Evolutionary conservation across 176 grass and related monocot species (phyloP).

Genomic region (Rhynchospora breviuscula): DNA sequence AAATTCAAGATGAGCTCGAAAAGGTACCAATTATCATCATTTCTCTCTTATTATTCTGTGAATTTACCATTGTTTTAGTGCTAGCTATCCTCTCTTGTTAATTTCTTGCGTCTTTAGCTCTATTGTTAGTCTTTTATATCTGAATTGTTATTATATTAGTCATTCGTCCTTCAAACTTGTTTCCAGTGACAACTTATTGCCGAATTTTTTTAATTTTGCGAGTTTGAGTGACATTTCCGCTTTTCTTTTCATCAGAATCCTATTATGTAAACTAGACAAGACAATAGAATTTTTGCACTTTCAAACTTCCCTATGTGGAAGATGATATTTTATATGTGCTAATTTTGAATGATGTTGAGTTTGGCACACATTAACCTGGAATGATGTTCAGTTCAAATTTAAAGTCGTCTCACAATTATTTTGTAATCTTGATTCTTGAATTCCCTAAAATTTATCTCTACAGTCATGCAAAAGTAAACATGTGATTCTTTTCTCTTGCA

Average conservation of each 20-base stretch:
- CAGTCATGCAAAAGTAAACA: background rate
- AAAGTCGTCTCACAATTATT: background rate
- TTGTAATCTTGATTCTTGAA: background rate
- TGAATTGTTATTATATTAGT: background rate
- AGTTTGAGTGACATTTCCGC: background rate
- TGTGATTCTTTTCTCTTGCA: background rate
- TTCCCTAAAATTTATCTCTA: background rate
- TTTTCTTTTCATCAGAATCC: background rate
- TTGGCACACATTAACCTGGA: too few relatives aligned
- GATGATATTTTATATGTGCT: background rate
- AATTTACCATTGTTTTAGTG: background rate
- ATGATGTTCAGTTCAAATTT: too few relatives aligned
- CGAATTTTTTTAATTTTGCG: conserved; percentile 1
- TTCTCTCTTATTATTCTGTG: background rate
- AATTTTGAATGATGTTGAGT: background rate
- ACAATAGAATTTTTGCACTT: too few relatives aligned
- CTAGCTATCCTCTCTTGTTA: background rate
- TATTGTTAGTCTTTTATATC: background rate
- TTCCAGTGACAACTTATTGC: background rate
- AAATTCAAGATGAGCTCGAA: conserved; percentile 13
- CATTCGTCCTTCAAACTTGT: background rate
- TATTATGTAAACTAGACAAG: too few relatives aligned
- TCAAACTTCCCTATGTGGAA: background rate
- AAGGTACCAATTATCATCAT: conserved; percentile 12
- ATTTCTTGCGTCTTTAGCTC: background rate